Conservation (phyloP, 495 filamentous ascomycete species). For the Aspergillus diversus region DNA sequence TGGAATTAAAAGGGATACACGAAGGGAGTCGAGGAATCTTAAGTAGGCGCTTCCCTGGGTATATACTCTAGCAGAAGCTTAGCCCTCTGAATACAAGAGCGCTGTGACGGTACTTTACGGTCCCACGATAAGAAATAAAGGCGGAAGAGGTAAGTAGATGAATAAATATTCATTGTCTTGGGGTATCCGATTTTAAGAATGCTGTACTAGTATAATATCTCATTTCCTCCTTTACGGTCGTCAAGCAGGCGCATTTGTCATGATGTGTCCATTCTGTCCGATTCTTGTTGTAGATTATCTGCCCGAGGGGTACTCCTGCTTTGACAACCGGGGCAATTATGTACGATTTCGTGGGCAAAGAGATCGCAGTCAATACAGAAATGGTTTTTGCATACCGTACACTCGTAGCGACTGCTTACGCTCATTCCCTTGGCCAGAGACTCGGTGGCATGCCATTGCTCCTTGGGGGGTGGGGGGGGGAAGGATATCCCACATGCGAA, state of each 20-base stretch:
- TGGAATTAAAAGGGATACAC: too few relatives aligned
- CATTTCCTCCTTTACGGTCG: background rate
- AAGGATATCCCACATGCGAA: constrained; percentile 58
- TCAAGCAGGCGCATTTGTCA: background rate
- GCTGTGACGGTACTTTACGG: background rate
- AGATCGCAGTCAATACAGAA: constrained; percentile 99
- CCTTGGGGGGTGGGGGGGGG: constrained; percentile 47
- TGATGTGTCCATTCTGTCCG: constrained; percentile 41
- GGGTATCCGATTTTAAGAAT: background rate
- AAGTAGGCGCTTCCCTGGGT: too few relatives aligned
- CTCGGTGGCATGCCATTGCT: constrained; percentile 40
- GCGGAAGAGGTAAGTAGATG: background rate
- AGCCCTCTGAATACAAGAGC: background rate
- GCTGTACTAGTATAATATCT: background rate
- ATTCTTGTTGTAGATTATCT: constrained; percentile 15
- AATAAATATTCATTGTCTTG: background rate
- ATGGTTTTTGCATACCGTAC: constrained; percentile 78
- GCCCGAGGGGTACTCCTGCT: constrained; percentile 44
- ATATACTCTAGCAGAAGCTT: too few relatives aligned
- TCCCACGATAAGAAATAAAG: background rate
- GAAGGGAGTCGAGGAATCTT: too few relatives aligned
- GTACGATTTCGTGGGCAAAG: constrained; percentile 87
- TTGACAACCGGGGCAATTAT: constrained; percentile 96
- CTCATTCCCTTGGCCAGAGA: constrained; percentile 65
- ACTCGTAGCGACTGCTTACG: constrained; percentile 86